These are phyloP conservation scores for Chrysopogon serrulatus DNA, from an alignment of 176 grass and related monocot genomes.

Conservation along the genomic window DNA sequence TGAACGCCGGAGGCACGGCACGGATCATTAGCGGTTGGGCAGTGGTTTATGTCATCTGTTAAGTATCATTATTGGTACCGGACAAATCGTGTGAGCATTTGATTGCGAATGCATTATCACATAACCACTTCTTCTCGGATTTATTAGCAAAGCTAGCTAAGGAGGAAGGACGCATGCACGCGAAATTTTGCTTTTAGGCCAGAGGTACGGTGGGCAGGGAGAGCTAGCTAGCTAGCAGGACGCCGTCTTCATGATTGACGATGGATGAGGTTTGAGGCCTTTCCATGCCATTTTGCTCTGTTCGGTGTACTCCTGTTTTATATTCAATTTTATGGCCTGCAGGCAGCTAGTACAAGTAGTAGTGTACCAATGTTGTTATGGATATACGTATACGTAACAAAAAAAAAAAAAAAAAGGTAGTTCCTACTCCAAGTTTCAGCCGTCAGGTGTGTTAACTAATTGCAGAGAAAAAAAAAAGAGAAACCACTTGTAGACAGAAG, in stretches of 20 bases:
- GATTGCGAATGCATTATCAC: conserved; percentile 18
- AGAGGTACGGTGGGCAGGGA: not conserved
- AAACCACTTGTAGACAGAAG: too few species aligned
- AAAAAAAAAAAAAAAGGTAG: too few species aligned
- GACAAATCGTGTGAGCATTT: conserved; percentile 26
- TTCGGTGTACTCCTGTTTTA: not conserved
- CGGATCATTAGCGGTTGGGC: conserved; percentile 43
- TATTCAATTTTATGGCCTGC: not conserved
- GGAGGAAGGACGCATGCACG: not conserved
- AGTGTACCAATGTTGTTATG: not conserved
- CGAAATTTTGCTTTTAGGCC: conserved; percentile 1
- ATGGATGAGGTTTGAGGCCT: not conserved
- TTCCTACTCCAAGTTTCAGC: too few species aligned
- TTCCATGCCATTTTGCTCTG: not conserved
- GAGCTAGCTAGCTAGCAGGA: not conserved
- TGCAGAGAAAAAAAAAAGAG: too few species aligned
- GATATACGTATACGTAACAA: too few species aligned
- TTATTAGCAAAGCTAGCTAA: not conserved
- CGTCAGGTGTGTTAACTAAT: too few species aligned
- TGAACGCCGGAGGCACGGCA: conserved; percentile 23
- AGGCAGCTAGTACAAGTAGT: not conserved
- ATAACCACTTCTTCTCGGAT: conserved; percentile 28
- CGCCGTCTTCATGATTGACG: not conserved
- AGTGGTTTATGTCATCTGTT: conserved; percentile 30
- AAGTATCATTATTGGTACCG: conserved; percentile 35